These are phyloP conservation scores for Aspergillus hancockii DNA, from an alignment of 495 filamentous ascomycete species.

Conservation along the genomic window DNA sequence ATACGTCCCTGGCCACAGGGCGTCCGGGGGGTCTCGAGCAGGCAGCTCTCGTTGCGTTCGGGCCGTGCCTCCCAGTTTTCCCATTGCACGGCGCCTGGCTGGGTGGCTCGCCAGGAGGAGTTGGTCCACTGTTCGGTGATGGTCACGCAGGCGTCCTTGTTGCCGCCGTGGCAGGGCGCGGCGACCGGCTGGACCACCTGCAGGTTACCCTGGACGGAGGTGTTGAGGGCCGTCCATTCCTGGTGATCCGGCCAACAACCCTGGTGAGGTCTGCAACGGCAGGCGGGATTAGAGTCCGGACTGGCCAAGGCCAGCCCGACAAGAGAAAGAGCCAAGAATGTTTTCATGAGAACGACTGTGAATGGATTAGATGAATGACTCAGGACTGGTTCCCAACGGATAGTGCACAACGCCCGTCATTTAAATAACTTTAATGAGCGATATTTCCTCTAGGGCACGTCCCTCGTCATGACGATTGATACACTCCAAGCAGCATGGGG, in stretches of 20 bases:
- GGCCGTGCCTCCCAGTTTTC: background rate
- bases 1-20: background rate
- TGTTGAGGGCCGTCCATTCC: constrained; percentile 16
- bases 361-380: too few species aligned
- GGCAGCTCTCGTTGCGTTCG: background rate
- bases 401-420: too few species aligned
- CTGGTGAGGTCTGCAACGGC: constrained; percentile 15
- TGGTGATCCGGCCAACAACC: constrained; percentile 13
- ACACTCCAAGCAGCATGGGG: too few species aligned
- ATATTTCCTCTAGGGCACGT: too few species aligned
- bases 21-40: background rate
- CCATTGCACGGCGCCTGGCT: too few species aligned
- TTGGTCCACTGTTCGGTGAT: background rate
- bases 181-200: background rate
- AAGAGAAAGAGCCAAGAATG: too few species aligned
- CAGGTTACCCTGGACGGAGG: constrained; percentile 9
- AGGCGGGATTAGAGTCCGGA: constrained; percentile 1
- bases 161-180: constrained; percentile 7
- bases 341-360: too few species aligned
- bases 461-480: too few species aligned
- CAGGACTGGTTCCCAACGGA: too few species aligned
- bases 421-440: too few species aligned
- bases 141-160: too few species aligned
- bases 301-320: background rate
- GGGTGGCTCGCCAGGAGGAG: background rate